These are phyloP conservation scores for Dinochytrium kinnereticum DNA, from an alignment of 371 early-diverging fungal species.

Conservation along the genomic window DNA sequence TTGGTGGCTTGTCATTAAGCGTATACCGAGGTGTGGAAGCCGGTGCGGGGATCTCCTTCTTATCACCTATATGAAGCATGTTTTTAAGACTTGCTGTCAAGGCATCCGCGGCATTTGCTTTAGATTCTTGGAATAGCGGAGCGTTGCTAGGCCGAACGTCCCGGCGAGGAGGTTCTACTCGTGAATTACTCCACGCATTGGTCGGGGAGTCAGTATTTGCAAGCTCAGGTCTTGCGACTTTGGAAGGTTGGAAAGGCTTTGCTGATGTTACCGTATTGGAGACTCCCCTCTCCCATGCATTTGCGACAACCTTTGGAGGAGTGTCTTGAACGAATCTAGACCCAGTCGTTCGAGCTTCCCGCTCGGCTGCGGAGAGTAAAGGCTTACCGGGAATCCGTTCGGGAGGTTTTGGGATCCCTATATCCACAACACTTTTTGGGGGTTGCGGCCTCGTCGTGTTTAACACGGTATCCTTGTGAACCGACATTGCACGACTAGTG, in stretches of 20 bases:
- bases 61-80: not conserved
- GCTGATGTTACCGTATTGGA: no score
- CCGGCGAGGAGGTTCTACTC: no score
- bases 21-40: no score
- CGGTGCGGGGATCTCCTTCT: no score
- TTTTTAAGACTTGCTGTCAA: not conserved
- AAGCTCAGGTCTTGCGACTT: no score
- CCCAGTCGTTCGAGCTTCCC: not conserved
- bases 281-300: not conserved
- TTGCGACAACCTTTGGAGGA: not conserved
- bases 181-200: no score
- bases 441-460: slow-evolving; percentile 65
- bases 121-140: no score
- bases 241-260: no score
- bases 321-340: not conserved
- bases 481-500: slow-evolving; percentile 67
- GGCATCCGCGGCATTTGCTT: no score
- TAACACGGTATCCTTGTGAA: slow-evolving; percentile 63
- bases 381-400: not conserved
- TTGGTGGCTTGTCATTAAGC: no score
- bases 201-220: no score
- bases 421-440: slow-evolving; percentile 32
- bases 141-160: no score
- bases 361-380: not conserved
- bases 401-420: not conserved